phyloP scores from a whole-genome alignment of 129 eudicot species.

The Smallanthus sonchifolius region DNA sequence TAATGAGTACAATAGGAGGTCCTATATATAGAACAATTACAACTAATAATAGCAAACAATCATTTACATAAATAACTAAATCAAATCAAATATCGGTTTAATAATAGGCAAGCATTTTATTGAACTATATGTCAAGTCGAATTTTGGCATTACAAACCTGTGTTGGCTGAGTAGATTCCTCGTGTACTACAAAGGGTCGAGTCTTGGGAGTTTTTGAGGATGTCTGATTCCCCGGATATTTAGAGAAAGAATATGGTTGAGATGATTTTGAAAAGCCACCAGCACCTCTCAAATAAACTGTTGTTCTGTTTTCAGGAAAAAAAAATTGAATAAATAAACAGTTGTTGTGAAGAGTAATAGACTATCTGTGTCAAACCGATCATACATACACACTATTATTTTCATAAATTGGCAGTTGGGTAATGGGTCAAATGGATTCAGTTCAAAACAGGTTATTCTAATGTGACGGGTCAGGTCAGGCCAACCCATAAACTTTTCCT shows the following conservation, averaged over 20 bases:
- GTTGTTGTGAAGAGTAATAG: constrained; percentile 34
- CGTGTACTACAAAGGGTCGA: constrained; percentile 63
- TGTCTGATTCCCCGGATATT: constrained; percentile 41
- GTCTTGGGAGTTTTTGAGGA: constrained; percentile 55
- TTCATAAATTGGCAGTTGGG: neutral
- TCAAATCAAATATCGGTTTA: too few relatives aligned
- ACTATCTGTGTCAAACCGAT: constrained; percentile 17
- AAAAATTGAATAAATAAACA: constrained; percentile 27
- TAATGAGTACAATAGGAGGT: too few relatives aligned
- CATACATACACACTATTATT: neutral
- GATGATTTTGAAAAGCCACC: constrained; percentile 94
- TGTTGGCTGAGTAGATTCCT: constrained; percentile 79
- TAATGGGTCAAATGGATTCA: constrained; percentile 12
- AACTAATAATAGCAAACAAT: too few relatives aligned
- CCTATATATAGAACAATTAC: too few relatives aligned
- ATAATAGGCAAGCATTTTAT: neutral
- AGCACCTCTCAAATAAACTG: constrained; percentile 79
- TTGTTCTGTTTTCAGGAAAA: constrained; percentile 18
- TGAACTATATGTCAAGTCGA: neutral
- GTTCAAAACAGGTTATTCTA: neutral
- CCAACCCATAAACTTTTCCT: neutral
- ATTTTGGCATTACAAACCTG: constrained; percentile 51
- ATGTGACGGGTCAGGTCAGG: neutral
- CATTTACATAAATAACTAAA: too few relatives aligned
- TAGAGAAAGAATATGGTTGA: constrained; percentile 62